Percentiles rank a stretch among this genome's conserved stretches.
These are phyloP conservation scores for Colletotrichum ledebouriae DNA, from an alignment of 2,329 filamentous ascomycete genomes.

Conservation along the genomic window DNA sequence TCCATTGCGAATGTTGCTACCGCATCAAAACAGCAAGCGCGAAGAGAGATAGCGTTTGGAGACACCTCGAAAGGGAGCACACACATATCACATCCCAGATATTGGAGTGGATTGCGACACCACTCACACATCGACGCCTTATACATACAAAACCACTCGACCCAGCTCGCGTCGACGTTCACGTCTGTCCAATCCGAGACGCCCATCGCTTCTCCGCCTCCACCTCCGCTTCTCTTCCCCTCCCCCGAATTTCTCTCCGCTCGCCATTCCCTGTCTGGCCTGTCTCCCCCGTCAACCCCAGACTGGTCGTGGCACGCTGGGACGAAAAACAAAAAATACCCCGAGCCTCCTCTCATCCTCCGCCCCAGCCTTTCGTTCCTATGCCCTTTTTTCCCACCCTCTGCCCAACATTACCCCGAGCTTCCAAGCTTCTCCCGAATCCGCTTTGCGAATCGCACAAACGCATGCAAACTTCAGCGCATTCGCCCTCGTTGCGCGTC, in stretches of 20 bases:
- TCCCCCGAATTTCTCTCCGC: conserved; percentile 26
- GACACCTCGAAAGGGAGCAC: too few relatives aligned
- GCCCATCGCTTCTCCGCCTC: conserved; percentile 20
- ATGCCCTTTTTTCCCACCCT: conserved; percentile 47
- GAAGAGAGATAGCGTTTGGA: too few relatives aligned
- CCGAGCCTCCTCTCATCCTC: conserved; percentile 40
- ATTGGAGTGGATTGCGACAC: too few relatives aligned
- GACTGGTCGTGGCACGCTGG: conserved; percentile 31
- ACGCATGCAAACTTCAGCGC: conserved; percentile 33
- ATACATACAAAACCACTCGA: not conserved
- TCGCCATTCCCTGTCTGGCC: conserved; percentile 13
- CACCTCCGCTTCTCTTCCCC: conserved; percentile 32
- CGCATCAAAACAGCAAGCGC: too few relatives aligned
- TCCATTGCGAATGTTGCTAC: too few relatives aligned
- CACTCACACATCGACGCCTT: too few relatives aligned
- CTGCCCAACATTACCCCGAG: conserved; percentile 64
- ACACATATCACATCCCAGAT: too few relatives aligned
- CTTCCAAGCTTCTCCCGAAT: conserved; percentile 42
- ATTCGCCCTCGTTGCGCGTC: conserved; percentile 46
- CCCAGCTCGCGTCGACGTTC: not conserved
- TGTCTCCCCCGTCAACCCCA: not conserved
- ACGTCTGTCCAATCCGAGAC: conserved; percentile 24
- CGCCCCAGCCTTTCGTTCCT: conserved; percentile 30
- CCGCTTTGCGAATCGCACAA: conserved; percentile 30
- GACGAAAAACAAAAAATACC: conserved; percentile 40